These are phyloP conservation scores for Blastobotrys proliferans DNA, from an alignment of 1,139 yeast genomes.

Conservation along the genomic window DNA sequence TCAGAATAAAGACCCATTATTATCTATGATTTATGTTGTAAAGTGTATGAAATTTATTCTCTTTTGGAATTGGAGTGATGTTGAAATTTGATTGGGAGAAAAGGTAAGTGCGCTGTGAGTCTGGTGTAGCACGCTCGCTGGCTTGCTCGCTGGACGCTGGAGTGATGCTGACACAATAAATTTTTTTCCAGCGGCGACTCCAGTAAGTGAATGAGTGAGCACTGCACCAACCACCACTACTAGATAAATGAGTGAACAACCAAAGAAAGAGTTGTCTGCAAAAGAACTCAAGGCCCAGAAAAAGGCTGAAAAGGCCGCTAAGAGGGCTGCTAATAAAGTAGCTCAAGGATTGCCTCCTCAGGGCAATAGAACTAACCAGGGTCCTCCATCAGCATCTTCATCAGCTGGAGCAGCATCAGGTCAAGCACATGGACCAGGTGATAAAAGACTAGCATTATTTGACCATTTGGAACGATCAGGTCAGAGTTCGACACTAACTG, in stretches of 20 bases:
- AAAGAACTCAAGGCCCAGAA: constrained; percentile 85
- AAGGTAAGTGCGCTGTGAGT: too few species aligned
- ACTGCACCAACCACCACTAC: too few species aligned
- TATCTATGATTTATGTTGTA: constrained; percentile 1
- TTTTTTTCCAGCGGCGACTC: neutral
- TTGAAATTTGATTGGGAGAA: constrained; percentile 11
- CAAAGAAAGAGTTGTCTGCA: constrained; percentile 45
- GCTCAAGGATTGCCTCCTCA: constrained; percentile 19
- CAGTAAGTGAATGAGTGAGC: constrained; percentile 1
- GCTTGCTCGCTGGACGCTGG: too few species aligned
- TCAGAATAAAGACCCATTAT: constrained; percentile 31
- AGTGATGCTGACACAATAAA: too few species aligned
- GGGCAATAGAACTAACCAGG: neutral
- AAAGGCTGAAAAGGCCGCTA: constrained; percentile 86
- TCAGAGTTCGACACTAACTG: constrained; percentile 30
- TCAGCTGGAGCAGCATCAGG: too few species aligned
- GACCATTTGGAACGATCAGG: constrained; percentile 73
- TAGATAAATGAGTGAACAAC: neutral
- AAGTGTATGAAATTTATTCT: too few species aligned
- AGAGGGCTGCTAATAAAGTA: constrained; percentile 61
- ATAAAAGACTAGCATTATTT: constrained; percentile 49
- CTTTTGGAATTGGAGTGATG: too few species aligned
- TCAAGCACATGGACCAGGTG: constrained; percentile 7
- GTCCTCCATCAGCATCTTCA: neutral
- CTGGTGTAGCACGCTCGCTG: neutral